These are phyloP conservation scores for Rheum nobile DNA, from an alignment of 148 eudicot species.

Conservation along the genomic window DNA sequence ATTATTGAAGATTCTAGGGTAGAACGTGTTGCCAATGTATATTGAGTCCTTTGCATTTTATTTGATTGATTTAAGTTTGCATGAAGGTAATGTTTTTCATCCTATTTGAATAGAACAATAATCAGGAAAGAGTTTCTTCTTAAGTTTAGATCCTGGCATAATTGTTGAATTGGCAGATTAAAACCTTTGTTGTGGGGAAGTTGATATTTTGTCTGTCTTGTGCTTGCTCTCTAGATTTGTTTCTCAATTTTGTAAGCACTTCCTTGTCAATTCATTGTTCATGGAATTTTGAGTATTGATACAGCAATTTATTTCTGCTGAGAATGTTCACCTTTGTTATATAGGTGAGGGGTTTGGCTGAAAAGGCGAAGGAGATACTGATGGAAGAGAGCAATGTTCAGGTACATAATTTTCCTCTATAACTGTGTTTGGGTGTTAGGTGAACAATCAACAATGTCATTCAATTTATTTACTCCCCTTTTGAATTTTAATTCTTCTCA, in stretches of 20 bases:
- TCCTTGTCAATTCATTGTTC: not conserved
- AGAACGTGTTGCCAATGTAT: not conserved
- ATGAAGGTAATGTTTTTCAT: not conserved
- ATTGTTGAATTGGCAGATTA: not conserved
- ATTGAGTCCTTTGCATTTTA: not conserved
- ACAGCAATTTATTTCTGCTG: not conserved
- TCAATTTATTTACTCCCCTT: not conserved
- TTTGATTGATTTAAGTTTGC: not conserved
- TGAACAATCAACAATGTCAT: not conserved
- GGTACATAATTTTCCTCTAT: conserved; percentile 23
- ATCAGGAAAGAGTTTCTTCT: not conserved
- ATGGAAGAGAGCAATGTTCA: conserved; percentile 98
- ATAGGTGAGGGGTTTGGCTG: conserved; percentile 68
- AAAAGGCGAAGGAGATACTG: conserved; percentile 85
- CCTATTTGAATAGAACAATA: not conserved
- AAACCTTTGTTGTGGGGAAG: not conserved
- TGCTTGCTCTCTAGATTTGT: not conserved
- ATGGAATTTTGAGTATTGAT: not conserved
- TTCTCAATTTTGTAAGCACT: not conserved
- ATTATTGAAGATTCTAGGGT: not conserved
- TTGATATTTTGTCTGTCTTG: not conserved
- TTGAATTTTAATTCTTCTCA: not conserved
- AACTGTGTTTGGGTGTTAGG: not conserved
- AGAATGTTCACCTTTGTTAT: not conserved
- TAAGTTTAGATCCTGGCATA: not conserved